Percentiles rank a stretch among this genome's conserved stretches.
phyloP scores from a whole-genome alignment of 805 yeast species.

The Teunomyces aglyptinius region DNA sequence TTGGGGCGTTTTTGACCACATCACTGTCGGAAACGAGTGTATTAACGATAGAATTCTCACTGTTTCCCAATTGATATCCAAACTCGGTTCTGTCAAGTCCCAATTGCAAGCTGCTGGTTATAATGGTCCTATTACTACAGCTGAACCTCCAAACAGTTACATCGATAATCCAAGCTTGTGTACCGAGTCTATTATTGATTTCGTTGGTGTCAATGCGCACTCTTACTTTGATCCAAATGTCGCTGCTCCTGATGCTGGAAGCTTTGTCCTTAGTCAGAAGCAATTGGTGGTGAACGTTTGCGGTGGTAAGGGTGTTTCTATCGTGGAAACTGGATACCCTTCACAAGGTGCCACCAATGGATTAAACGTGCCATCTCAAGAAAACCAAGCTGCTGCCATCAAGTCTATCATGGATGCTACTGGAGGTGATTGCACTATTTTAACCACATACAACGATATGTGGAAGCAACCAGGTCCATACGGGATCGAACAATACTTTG shows the following conservation, averaged over 20 bases:
- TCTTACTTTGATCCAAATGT: slow-evolving; percentile 71
- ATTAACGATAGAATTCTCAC: slow-evolving; percentile 60
- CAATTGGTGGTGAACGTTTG: slow-evolving; percentile 55
- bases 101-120: slow-evolving; percentile 68
- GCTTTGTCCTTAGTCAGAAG: slow-evolving; percentile 65
- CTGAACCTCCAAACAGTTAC: slow-evolving; percentile 85
- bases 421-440: slow-evolving; percentile 62
- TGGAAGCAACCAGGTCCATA: slow-evolving; percentile 88
- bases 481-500: slow-evolving; percentile 86
- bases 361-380: slow-evolving; percentile 63
- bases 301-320: slow-evolving; percentile 49
- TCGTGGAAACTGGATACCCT: slow-evolving; percentile 92
- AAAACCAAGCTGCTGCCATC: slow-evolving; percentile 72
- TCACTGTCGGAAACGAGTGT: slow-evolving; percentile 91
- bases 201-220: slow-evolving; percentile 84
- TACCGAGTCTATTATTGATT: slow-evolving; percentile 65
- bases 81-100: slow-evolving; percentile 63
- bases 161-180: slow-evolving; percentile 66
- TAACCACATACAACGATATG: slow-evolving; percentile 77
- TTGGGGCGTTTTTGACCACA: slow-evolving; percentile 74
- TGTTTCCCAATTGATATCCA: slow-evolving; percentile 58
- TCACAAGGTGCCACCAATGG: slow-evolving; percentile 72
- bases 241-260: slow-evolving; percentile 67
- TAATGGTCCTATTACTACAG: slow-evolving; percentile 71
- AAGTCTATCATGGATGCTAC: slow-evolving; percentile 56